Base-by-base conservation (phyloP, 495 filamentous ascomycete genomes). In the Talaromyces trachyspermus region DNA sequence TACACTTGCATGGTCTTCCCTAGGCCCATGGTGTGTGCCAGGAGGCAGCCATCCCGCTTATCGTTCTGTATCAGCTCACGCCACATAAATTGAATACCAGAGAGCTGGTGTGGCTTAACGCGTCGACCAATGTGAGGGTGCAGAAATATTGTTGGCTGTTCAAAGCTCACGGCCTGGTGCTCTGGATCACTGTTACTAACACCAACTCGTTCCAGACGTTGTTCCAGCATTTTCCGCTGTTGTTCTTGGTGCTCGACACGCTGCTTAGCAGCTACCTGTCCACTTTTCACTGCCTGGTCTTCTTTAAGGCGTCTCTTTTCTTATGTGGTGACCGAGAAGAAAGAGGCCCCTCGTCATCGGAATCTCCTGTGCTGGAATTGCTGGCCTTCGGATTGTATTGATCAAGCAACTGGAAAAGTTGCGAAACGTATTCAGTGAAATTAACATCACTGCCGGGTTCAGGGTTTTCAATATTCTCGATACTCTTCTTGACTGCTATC, bases 11-110 rank as follows among this genome's bases (percentile, higher is more conserved):
- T 86, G 0, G 91, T 95, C 63, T 97, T 97, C 11, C 90, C 90
- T 12, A 97, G 63, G 2, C 90, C 90, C 91, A 95, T 95, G 1
- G 87, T 88, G 59, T 95, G 90, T 2, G 90, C 88, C 23, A 97
- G 75, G 2, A 96, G 69, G 54, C 88, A 94, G 5, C 90, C 90
- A 58, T 85, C 79, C 19, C 67, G 68, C 18, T 67, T 64, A 8
- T 72, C 55, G 24, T 72, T 70, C 12, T 72, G 72, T 5, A 88
- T 80, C 19, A 95, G 59, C 49, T 94, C 84, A 49, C 86, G 78
- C 89, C 90, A 97, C 76, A 97, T 75, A 63, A 95, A 95, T 17
- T 84, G 81, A 40, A 95, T 78, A 3, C 91, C 90, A 2, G 74
- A 58, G 41, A 83, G 56, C 48, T 86, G 83, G 57, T 86, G 81